These are phyloP conservation scores for Umbelopsis ramanniana DNA, from an alignment of 192 early-diverging fungal species.

Conservation along the genomic window DNA sequence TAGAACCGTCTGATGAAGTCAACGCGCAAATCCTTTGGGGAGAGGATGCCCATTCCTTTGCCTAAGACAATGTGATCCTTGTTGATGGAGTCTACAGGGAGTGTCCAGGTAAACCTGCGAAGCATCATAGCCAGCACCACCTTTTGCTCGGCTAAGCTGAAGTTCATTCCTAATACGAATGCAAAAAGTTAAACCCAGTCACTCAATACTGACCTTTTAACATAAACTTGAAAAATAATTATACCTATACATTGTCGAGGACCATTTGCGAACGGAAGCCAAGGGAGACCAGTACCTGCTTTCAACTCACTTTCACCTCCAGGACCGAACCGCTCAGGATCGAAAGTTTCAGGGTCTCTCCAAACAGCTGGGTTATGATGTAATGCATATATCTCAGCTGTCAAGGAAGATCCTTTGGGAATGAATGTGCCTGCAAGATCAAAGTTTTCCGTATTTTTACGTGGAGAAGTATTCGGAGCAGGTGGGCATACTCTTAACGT, in stretches of 20 bases:
- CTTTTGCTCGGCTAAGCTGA: constrained; percentile 61
- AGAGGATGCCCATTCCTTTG: not conserved
- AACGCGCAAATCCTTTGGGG: not conserved
- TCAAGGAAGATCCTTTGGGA: constrained; percentile 16
- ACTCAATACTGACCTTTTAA: no score
- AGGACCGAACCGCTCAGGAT: constrained; percentile 15
- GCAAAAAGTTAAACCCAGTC: no score
- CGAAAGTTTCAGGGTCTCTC: constrained; percentile 18
- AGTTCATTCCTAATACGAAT: constrained; percentile 55
- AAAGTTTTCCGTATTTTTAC: constrained; percentile 1
- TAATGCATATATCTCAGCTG: not conserved
- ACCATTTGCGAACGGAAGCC: constrained; percentile 60
- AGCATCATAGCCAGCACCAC: constrained; percentile 53
- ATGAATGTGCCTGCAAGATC: constrained; percentile 18
- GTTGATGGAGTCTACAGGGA: constrained; percentile 21
- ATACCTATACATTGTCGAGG: constrained; percentile 47
- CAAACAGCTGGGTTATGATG: constrained; percentile 21
- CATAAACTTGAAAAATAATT: not conserved
- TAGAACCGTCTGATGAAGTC: not conserved
- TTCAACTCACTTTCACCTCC: constrained; percentile 39
- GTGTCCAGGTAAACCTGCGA: constrained; percentile 16
- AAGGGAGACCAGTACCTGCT: constrained; percentile 40
- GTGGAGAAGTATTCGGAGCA: not conserved
- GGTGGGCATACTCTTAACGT: constrained; percentile 2
- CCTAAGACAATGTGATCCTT: not conserved